Evolutionary conservation across 164 flowering plant genomes (phyloP).

Genomic region (Magnolia kwangsiensis): DNA sequence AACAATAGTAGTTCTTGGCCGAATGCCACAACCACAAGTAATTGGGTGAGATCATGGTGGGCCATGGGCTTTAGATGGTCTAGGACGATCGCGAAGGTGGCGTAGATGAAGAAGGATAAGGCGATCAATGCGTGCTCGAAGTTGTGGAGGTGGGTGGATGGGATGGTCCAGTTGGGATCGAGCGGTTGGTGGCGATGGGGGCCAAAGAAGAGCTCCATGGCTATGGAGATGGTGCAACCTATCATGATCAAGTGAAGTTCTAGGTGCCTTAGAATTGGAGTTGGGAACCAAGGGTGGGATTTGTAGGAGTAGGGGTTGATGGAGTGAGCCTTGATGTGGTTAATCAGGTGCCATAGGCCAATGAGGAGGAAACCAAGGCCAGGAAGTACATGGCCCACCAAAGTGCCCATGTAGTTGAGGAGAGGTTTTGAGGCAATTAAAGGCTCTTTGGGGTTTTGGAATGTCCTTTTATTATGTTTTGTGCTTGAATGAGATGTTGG

Average conservation of each 20-base stretch:
- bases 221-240: conserved; percentile 19
- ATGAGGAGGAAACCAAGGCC: conserved; percentile 32
- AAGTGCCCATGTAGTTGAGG: conserved; percentile 23
- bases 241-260: conserved; percentile 35
- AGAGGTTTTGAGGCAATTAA: not conserved
- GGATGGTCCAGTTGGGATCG: conserved; percentile 34
- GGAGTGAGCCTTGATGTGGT: conserved; percentile 29
- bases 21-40: conserved; percentile 59
- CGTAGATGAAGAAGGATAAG: conserved; percentile 27
- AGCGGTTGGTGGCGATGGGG: conserved; percentile 31
- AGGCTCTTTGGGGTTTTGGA: not conserved
- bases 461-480: too few relatives aligned
- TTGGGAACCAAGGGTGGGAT: conserved; percentile 31
- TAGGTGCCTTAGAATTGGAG: conserved; percentile 17
- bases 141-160: conserved; percentile 37
- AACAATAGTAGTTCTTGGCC: conserved; percentile 66
- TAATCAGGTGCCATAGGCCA: conserved; percentile 44
- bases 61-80: conserved; percentile 25
- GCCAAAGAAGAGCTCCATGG: conserved; percentile 37
- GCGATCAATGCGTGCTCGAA: conserved; percentile 39
- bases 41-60: conserved; percentile 33
- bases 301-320: conserved; percentile 20
- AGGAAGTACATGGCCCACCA: conserved; percentile 33
- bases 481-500: not conserved
- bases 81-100: conserved; percentile 26